Conservation (phyloP, 345 rosid species). For the Heritiera littoralis region DNA sequence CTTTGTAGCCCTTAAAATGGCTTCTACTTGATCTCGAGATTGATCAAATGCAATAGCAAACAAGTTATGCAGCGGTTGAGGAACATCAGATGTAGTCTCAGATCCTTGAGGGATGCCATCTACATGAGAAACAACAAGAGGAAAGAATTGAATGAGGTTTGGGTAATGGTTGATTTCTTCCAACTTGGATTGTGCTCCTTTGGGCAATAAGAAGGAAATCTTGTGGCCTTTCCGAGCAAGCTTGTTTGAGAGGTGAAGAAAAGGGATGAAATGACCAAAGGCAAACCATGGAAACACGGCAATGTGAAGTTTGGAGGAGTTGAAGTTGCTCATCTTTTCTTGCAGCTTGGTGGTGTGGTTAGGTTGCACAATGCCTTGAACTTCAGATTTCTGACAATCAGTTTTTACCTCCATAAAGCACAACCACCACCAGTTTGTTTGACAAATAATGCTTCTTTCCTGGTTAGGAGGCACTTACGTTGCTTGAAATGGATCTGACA, state of each 20-base stretch:
- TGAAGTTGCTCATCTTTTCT: too few relatives aligned
- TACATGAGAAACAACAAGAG: conserved; percentile 42
- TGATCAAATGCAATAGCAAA: conserved; percentile 2
- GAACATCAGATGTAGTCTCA: background rate
- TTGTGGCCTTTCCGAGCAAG: conserved; percentile 52
- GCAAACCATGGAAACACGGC: conserved; percentile 58
- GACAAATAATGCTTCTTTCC: too few relatives aligned
- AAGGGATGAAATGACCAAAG: conserved; percentile 29
- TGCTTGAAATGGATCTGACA: too few relatives aligned
- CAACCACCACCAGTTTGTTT: too few relatives aligned
- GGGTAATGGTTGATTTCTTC: conserved; percentile 44
- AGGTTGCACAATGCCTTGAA: too few relatives aligned
- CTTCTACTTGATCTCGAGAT: conserved; percentile 27
- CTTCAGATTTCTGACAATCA: too few relatives aligned
- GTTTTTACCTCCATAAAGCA: too few relatives aligned
- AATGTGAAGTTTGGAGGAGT: conserved; percentile 29
- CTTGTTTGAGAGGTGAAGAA: conserved; percentile 55
- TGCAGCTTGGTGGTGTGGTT: too few relatives aligned
- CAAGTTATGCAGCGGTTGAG: conserved; percentile 3
- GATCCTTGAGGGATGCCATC: conserved; percentile 32
- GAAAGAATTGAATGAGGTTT: conserved; percentile 35
- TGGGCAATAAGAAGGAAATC: conserved; percentile 48
- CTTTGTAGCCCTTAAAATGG: conserved; percentile 19
- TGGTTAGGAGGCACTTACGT: too few relatives aligned
- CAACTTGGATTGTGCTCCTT: conserved; percentile 38